Evolutionary conservation across 2,329 filamentous ascomycete genomes (phyloP), one percentile per base, ranked within the genome.

Genomic region (Trichophyton simii): DNA sequence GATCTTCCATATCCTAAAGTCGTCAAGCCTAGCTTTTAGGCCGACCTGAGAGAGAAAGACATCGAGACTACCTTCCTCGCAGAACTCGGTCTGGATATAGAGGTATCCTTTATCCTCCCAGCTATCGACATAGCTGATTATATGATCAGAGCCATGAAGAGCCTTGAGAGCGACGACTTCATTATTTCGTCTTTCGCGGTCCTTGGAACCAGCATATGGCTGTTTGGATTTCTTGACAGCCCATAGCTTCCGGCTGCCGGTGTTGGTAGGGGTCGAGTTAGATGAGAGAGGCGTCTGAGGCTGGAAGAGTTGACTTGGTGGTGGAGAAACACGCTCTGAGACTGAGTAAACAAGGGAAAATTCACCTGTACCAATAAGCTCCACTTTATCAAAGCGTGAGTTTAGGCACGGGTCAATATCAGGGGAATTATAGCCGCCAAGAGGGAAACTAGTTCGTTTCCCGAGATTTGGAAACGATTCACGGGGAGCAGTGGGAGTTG

Each of bases 1-100:
- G 62, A 97, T 92, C 78, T 99, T 99, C 90, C 94, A 99, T 73
- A 97, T 96, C 64, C 94, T 84, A 76, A 99, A 99, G 72, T 97
- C 94, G 74, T 99, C 94, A 66, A 99, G 77, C 67, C 92, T 84
- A 55, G 90, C 91, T 71, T 88, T 90, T 64, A 87, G 82, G 25
- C 94, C 94, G 63, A 90, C 84, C 62, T 87, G 83, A n/a, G 84
- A 82, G 34, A 99, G 80, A 71, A 97, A 99, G 15, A 85, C 82
- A 71, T 95, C 88, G 50, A 99, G 78, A 63, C 89, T 95, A 15
- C 94, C 94, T 71, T 96, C 90, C 72, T 96, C 91, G 70, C 94
- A 99, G 71, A 87, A 97, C 71, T 99, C 94, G 0, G 92, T 97
- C 77, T 97, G 92, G 63, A 99, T 97, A 76, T 96, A 99, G 8